Evolutionary conservation across 495 filamentous ascomycete genomes (phyloP).

Genomic region (Neurospora cerealis): DNA sequence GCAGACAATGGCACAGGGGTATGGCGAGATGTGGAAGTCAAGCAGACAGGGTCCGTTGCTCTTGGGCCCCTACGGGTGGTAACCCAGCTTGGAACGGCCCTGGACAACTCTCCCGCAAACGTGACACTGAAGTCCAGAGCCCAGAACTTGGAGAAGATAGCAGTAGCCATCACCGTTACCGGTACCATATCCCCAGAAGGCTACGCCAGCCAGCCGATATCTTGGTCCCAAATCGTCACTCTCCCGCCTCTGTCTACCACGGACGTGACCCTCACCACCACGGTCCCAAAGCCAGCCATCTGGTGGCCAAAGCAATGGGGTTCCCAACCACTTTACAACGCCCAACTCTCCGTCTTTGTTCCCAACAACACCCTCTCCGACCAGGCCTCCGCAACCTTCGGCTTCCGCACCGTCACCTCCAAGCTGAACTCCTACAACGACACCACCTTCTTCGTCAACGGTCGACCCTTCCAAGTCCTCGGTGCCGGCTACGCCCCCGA

Average conservation of each 20-base stretch:
- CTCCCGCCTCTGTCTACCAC: slow-evolving; percentile 27
- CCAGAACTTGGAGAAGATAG: slow-evolving; percentile 36
- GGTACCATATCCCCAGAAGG: slow-evolving; percentile 26
- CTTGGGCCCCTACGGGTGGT: slow-evolving; percentile 41
- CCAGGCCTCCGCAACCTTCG: slow-evolving; percentile 30
- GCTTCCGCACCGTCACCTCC: slow-evolving; percentile 46
- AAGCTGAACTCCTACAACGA: slow-evolving; percentile 44
- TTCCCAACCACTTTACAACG: slow-evolving; percentile 33
- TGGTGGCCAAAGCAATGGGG: slow-evolving; percentile 45
- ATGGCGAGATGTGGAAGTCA: slow-evolving; percentile 52
- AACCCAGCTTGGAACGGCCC: slow-evolving; percentile 29
- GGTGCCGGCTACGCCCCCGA: slow-evolving; percentile 52
- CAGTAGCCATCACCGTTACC: slow-evolving; percentile 26
- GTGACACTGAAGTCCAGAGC: slow-evolving; percentile 39
- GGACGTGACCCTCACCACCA: slow-evolving; percentile 28
- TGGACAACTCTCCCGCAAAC: slow-evolving; percentile 20
- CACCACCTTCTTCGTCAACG: slow-evolving; percentile 46
- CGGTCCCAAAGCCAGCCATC: slow-evolving; percentile 28
- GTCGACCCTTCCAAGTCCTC: slow-evolving; percentile 46
- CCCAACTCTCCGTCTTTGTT: slow-evolving; percentile 27
- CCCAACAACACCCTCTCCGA: slow-evolving; percentile 36
- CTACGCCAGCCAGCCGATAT: slow-evolving; percentile 8
- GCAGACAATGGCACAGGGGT: slow-evolving; percentile 48
- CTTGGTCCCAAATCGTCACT: slow-evolving; percentile 22
- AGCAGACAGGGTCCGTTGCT: slow-evolving; percentile 44